These are phyloP conservation scores for Claviceps monticola DNA, from an alignment of 2,329 filamentous ascomycete species.

Conservation along the genomic window DNA sequence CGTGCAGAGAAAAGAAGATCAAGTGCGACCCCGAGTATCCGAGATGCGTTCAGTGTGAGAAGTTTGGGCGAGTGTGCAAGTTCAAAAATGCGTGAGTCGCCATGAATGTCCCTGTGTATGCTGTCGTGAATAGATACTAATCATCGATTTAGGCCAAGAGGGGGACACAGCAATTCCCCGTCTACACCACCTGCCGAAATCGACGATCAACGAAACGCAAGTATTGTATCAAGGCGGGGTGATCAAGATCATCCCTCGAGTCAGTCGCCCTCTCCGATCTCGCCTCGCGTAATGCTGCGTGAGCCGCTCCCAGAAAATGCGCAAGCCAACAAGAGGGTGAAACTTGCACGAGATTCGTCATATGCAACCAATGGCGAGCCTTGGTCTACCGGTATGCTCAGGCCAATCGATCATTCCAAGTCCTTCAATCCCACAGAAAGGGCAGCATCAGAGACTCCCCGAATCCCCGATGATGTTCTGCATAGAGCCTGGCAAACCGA, in stretches of 20 bases:
- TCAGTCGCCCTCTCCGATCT: constrained; percentile 33
- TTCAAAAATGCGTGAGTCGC: constrained; percentile 72
- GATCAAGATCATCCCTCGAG: constrained; percentile 28
- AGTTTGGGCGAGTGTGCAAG: constrained; percentile 74
- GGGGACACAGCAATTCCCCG: constrained; percentile 43
- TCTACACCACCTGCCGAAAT: constrained; percentile 37
- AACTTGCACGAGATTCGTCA: constrained; percentile 31
- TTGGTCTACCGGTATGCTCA: constrained; percentile 14
- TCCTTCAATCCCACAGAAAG: constrained; percentile 23
- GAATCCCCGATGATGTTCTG: constrained; percentile 35
- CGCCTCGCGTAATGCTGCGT: constrained; percentile 26
- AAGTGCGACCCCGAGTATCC: constrained; percentile 85
- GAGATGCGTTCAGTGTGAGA: constrained; percentile 83
- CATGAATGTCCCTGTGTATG: background rate
- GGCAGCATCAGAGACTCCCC: constrained; percentile 26
- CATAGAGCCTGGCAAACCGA: constrained; percentile 36
- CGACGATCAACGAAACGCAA: constrained; percentile 26
- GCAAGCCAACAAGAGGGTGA: constrained; percentile 38
- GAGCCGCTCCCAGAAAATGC: constrained; percentile 20
- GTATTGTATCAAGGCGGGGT: constrained; percentile 1
- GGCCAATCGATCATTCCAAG: constrained; percentile 24
- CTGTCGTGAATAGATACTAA: constrained; percentile 1
- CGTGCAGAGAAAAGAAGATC: constrained; percentile 93
- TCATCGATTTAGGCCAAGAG: constrained; percentile 32
- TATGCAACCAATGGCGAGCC: constrained; percentile 25